phyloP scores from a whole-genome alignment of 2,329 filamentous ascomycete species.

The Fusarium poae region DNA sequence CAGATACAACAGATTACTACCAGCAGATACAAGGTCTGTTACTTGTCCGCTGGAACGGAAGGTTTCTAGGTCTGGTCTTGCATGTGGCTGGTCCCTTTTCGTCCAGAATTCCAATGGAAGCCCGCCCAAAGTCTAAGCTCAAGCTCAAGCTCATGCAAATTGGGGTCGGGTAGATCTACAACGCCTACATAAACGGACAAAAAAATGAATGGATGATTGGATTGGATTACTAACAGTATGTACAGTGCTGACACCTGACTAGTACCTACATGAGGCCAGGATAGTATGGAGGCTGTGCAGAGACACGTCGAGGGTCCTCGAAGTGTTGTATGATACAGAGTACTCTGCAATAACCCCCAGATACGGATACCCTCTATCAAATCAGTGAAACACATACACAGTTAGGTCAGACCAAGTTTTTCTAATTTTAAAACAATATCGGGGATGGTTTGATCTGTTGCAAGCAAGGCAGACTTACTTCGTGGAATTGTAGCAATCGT shows the following conservation, averaged over 20 bases:
- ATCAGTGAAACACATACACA: neutral
- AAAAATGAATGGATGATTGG: neutral
- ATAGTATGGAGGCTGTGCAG: constrained; percentile 45
- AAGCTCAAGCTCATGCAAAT: constrained; percentile 6
- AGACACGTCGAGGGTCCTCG: constrained; percentile 38
- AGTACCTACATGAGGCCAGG: constrained; percentile 10
- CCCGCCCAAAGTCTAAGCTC: constrained; percentile 27
- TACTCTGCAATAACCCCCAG: neutral
- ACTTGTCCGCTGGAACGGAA: constrained; percentile 7
- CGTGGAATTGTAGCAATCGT: constrained; percentile 17
- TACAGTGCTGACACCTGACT: neutral
- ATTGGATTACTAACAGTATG: neutral
- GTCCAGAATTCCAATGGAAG: constrained; percentile 43
- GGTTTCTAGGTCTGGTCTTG: neutral
- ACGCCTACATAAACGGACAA: constrained; percentile 21
- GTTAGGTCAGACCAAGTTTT: constrained; percentile 7
- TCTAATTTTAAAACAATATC: constrained; percentile 43
- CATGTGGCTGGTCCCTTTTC: constrained; percentile 32
- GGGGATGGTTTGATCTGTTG: constrained; percentile 23
- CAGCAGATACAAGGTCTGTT: neutral
- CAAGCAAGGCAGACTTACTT: constrained; percentile 23
- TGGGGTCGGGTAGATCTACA: constrained; percentile 22
- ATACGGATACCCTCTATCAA: constrained; percentile 2
- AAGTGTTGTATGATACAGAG: constrained; percentile 1
- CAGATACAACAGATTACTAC: too few species aligned